Evolutionary conservation across 257 asterid genomes (phyloP).

Genomic region (Przewalskia tangutica): DNA sequence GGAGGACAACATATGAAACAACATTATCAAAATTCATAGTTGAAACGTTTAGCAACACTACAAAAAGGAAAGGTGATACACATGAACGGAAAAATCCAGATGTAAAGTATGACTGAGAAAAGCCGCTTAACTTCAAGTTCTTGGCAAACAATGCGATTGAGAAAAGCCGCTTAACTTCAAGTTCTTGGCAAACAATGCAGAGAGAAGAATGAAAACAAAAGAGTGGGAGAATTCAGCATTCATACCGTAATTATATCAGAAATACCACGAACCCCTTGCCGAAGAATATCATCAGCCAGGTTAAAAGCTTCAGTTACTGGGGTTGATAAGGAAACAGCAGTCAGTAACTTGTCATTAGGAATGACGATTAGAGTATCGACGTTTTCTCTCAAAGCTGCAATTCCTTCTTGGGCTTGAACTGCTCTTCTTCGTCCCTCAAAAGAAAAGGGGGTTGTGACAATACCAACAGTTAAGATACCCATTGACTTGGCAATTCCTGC

Average conservation of each 20-base stretch:
- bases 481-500: constrained; percentile 83
- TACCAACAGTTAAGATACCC: constrained; percentile 96
- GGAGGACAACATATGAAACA: too few species aligned
- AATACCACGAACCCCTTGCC: constrained; percentile 98
- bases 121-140: too few species aligned
- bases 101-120: neutral
- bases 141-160: too few species aligned
- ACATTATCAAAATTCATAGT: too few species aligned
- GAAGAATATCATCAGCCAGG: constrained; percentile 94
- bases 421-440: constrained; percentile 96
- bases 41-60: too few species aligned
- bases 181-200: neutral
- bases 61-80: too few species aligned
- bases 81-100: neutral
- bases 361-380: constrained; percentile 93
- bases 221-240: neutral
- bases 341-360: constrained; percentile 82
- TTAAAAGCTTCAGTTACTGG: constrained; percentile 97
- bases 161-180: neutral
- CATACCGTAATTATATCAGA: constrained; percentile 90
- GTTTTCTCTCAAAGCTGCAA: constrained; percentile 82
- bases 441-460: constrained; percentile 90
- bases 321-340: constrained; percentile 88
- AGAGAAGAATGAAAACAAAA: neutral
- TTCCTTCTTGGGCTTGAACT: constrained; percentile 14